Base-by-base conservation (phyloP, 805 yeast genomes). In the Blastobotrys chiropterorum region DNA sequence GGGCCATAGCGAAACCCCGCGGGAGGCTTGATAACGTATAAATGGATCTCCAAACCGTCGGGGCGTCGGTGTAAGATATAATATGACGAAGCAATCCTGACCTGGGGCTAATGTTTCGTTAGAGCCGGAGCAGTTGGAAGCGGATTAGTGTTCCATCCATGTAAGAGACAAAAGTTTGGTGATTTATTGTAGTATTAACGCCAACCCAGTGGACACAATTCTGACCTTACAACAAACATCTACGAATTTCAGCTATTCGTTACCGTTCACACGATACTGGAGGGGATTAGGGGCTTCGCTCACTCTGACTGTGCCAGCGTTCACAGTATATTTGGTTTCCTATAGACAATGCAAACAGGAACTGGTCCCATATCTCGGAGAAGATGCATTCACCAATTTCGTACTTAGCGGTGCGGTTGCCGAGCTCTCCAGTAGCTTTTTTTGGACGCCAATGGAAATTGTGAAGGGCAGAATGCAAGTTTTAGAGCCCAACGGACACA, bases 401-500 rank as follows among this genome's bases (percentile, higher is more conserved):
- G 59, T 71, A 5, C 54, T 59, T 26, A 64, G 71, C 49, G 75
- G 75, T 2, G 59, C 72, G 3, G 62, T 65, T 3, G 73, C 76
- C 2, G 76, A 72, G 62, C 22, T 70, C 4, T 62, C 69, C 3
- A 68, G 72, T 38, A 65, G 71, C 15, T 54, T 66, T 39, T 59
- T 72, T 14, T 72, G 73, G 72, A 72, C 76, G 15, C 76, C 76
- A 1, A 72, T 73, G 68, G 76, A 72, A 59, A 74, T 72, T n/a
- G 56, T 72, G 48, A 72, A 73, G 57, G 76, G 75, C 38, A 65
- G 75, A 17, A 63, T 72, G 68, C 76, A 72, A 56, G 63, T 72
- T 22, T 11, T 26, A 11, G 34, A 26, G 11, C 8, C 34, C 5
- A 11, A 11, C 34, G 20, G 43, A 2, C 43, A 16, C 58, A 66